phyloP scores from a whole-genome alignment of 441 rosid species.

The Lepidium campestre region DNA sequence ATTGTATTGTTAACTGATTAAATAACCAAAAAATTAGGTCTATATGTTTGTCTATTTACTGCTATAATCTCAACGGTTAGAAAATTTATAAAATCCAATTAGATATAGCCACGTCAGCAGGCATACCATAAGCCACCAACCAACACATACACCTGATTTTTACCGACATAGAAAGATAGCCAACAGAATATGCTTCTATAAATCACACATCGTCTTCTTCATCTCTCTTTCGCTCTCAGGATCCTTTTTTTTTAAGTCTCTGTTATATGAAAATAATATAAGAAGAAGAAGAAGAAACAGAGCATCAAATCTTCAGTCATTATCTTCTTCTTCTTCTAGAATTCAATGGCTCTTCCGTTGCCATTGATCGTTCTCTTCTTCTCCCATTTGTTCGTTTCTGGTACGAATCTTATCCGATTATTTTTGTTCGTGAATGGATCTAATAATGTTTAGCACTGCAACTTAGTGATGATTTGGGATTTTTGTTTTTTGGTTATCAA shows the following conservation, averaged over 20 bases:
- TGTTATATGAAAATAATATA: background rate
- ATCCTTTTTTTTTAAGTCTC: background rate
- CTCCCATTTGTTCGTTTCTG: slow-evolving; percentile 29
- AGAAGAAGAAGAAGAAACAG: slow-evolving; percentile 27
- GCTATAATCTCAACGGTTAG: slow-evolving; percentile 15
- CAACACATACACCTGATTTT: slow-evolving; percentile 5
- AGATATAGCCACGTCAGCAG: background rate
- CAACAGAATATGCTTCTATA: slow-evolving; percentile 14
- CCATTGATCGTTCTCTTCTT: slow-evolving; percentile 23
- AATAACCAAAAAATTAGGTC: background rate
- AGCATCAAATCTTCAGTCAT: background rate
- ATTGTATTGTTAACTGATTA: background rate
- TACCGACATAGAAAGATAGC: background rate
- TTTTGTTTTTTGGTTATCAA: background rate
- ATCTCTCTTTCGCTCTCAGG: background rate
- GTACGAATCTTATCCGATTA: slow-evolving; percentile 25
- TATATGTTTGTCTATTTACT: too few relatives aligned
- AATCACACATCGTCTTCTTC: slow-evolving; percentile 13
- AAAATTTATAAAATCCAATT: background rate
- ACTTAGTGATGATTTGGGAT: background rate
- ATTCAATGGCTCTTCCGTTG: slow-evolving; percentile 36
- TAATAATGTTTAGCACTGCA: background rate
- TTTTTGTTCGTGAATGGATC: too few relatives aligned
- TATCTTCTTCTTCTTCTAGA: background rate
- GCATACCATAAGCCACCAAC: slow-evolving; percentile 10